Conservation (phyloP, 176 grass and related monocot genomes). For the Miscanthus lutarioriparius region DNA sequence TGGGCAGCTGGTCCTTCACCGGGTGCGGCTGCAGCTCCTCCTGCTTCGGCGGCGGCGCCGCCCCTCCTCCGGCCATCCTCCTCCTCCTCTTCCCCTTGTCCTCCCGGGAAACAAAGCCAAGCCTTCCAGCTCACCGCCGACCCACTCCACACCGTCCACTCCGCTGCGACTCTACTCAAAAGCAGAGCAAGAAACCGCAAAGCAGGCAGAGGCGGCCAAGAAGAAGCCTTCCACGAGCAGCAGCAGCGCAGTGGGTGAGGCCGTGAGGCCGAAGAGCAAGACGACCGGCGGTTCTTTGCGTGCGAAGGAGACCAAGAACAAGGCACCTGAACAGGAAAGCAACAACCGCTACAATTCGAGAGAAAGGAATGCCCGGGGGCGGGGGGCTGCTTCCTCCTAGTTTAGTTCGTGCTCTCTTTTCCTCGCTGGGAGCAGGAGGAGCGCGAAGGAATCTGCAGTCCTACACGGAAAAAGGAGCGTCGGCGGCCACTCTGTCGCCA, state of each 20-base stretch:
- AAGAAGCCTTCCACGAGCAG: constrained; percentile 14
- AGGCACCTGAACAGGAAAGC: not conserved
- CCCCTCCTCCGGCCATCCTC: constrained; percentile 56
- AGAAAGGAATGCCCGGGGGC: not conserved
- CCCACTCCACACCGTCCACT: not conserved
- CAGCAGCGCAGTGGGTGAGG: not conserved
- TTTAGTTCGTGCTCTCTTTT: not conserved
- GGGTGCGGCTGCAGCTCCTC: constrained; percentile 79
- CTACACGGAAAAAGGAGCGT: not conserved
- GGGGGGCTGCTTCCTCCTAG: not conserved
- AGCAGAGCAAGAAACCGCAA: not conserved
- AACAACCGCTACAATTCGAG: not conserved
- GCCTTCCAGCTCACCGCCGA: not conserved
- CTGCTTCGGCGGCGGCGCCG: constrained; percentile 78
- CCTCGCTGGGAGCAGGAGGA: not conserved
- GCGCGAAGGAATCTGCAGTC: constrained; percentile 24
- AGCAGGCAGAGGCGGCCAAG: not conserved
- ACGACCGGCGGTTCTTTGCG: constrained; percentile 36
- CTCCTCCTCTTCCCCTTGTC: too few relatives aligned
- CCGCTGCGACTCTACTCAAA: not conserved
- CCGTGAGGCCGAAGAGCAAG: not conserved
- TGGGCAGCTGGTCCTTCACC: constrained; percentile 74
- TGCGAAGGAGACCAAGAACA: constrained; percentile 31
- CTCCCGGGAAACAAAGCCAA: not conserved
- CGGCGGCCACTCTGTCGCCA: constrained; percentile 11